These are phyloP conservation scores for Trichoderma asperelloides DNA, from an alignment of 495 filamentous ascomycete species.

Conservation along the genomic window DNA sequence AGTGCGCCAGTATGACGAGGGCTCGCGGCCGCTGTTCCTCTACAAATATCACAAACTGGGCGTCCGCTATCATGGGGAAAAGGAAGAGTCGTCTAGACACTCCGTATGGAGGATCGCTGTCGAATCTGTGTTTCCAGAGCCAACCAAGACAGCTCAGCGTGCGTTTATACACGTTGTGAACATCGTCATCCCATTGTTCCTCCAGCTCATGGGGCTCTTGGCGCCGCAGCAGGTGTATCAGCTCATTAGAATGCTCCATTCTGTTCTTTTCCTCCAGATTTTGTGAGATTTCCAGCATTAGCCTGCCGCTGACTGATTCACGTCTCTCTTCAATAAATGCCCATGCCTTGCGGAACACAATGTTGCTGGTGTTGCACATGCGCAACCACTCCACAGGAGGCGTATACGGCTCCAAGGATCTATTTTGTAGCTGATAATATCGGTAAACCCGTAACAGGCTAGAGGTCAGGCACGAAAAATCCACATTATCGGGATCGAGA, in stretches of 20 bases:
- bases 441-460: slow-evolving; percentile 20
- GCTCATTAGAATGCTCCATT: slow-evolving; percentile 8
- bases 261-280: slow-evolving; percentile 18
- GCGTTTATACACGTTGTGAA: slow-evolving; percentile 24
- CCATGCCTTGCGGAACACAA: slow-evolving; percentile 9
- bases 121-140: slow-evolving; percentile 22
- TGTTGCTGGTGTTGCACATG: slow-evolving; percentile 12
- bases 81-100: slow-evolving; percentile 25
- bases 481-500: slow-evolving; percentile 24
- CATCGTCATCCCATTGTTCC: slow-evolving; percentile 21
- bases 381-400: slow-evolving; percentile 31
- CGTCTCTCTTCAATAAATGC: background rate
- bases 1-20: slow-evolving; percentile 30
- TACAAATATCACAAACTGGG: slow-evolving; percentile 26
- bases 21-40: slow-evolving; percentile 27
- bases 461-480: slow-evolving; percentile 27
- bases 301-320: slow-evolving; percentile 7
- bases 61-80: slow-evolving; percentile 29
- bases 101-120: slow-evolving; percentile 15
- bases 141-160: slow-evolving; percentile 27
- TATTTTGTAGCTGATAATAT: slow-evolving; percentile 23
- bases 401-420: slow-evolving; percentile 23
- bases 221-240: background rate
- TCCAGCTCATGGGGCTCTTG: background rate
- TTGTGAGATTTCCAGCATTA: slow-evolving; percentile 11